A percentile compares a stretch with the other conserved stretches of the same genome.
These are phyloP conservation scores for Kodamaea sp. DNA, from an alignment of 1,139 yeast species.

Conservation along the genomic window DNA sequence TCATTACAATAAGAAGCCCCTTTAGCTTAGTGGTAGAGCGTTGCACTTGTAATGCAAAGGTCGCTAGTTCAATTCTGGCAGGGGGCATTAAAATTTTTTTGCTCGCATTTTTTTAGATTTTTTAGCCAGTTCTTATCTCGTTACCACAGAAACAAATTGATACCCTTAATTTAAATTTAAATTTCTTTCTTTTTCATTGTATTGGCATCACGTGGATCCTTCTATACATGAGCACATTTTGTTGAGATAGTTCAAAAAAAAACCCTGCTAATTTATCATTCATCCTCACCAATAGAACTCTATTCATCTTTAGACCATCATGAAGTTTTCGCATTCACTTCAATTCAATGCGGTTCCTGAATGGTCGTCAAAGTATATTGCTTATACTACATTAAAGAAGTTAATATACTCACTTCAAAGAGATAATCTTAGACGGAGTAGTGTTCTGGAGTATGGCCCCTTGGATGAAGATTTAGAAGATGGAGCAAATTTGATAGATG, in stretches of 20 bases:
- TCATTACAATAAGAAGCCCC: conserved; percentile 57
- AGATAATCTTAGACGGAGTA: conserved; percentile 37
- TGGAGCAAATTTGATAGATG: conserved; percentile 26
- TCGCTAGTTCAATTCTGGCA: conserved; percentile 95
- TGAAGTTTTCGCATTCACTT: conserved; percentile 71
- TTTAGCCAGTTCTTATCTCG: too few species aligned
- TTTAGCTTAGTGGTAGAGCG: conserved; percentile 96
- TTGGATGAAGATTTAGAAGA: conserved; percentile 28
- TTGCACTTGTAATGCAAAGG: conserved; percentile 95
- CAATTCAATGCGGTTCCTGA: conserved; percentile 76
- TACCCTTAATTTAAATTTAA: too few species aligned
- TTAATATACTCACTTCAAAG: conserved; percentile 63
- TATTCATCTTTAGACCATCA: too few species aligned
- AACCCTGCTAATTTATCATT: too few species aligned
- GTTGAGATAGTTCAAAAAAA: too few species aligned
- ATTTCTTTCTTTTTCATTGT: too few species aligned
- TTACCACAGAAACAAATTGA: too few species aligned
- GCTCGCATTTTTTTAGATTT: too few species aligned
- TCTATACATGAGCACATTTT: too few species aligned
- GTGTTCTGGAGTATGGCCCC: conserved; percentile 4
- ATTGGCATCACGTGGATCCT: too few species aligned
- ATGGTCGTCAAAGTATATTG: conserved; percentile 68
- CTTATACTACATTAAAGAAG: conserved; percentile 62
- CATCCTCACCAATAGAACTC: too few species aligned
- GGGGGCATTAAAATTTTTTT: conserved; percentile 48